These are phyloP conservation scores for Ampelocalamus luodianensis DNA, from an alignment of 176 grass and related monocot genomes.

Conservation along the genomic window DNA sequence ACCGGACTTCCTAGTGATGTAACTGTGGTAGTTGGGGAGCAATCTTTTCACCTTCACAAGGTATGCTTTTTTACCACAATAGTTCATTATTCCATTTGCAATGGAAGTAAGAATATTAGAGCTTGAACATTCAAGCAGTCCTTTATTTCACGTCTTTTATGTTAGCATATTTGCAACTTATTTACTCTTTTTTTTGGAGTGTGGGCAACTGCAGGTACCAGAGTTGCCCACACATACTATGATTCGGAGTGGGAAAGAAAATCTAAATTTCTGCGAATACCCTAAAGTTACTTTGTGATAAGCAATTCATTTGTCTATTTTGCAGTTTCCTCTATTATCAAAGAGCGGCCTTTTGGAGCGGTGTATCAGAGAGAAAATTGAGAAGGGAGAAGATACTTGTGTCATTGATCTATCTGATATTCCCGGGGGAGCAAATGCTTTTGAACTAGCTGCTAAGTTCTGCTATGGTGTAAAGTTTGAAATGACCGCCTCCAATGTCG, in stretches of 20 bases:
- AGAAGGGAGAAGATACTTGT: conserved; percentile 59
- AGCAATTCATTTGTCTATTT: conserved; percentile 8
- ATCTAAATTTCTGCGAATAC: conserved; percentile 4
- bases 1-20: conserved; percentile 92
- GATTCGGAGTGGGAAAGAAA: conserved; percentile 1
- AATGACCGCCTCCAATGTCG: conserved; percentile 79
- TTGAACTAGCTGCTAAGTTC: conserved; percentile 82
- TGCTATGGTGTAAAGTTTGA: conserved; percentile 90
- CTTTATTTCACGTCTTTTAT: background rate
- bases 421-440: conserved; percentile 68
- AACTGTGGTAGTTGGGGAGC: conserved; percentile 59
- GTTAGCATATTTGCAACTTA: conserved; percentile 5
- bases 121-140: background rate
- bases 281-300: background rate
- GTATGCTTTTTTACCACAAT: conserved; percentile 47
- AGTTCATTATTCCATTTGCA: conserved; percentile 11
- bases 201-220: background rate
- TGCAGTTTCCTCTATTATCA: conserved; percentile 92
- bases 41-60: conserved; percentile 92
- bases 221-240: background rate
- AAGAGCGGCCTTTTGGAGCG: conserved; percentile 87
- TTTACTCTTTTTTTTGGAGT: conserved; percentile 37
- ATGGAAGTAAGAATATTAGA: background rate
- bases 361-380: conserved; percentile 65
- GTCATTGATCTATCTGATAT: conserved; percentile 64